A percentile compares a stretch with the other conserved stretches of the same genome.
These are phyloP conservation scores for Fusarium globosum DNA, from an alignment of 2,329 filamentous ascomycete genomes.

Conservation along the genomic window DNA sequence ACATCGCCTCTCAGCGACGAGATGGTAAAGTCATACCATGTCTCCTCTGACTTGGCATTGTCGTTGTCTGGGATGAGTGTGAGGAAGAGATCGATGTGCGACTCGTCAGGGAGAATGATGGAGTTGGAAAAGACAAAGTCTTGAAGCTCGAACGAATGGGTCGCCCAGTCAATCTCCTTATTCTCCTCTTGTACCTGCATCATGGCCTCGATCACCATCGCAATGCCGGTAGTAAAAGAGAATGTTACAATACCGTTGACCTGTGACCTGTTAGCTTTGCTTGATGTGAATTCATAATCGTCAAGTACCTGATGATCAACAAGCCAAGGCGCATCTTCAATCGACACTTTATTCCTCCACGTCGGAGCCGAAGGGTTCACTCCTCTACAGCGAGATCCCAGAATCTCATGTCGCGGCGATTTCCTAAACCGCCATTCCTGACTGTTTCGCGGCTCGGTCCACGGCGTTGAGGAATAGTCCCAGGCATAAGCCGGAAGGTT, in stretches of 20 bases:
- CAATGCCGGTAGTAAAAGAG: conserved; percentile 40
- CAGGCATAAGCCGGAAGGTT: conserved; percentile 38
- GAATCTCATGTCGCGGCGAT: conserved; percentile 37
- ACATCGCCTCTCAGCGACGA: conserved; percentile 41
- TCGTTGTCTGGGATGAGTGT: conserved; percentile 35
- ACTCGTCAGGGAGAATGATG: conserved; percentile 40
- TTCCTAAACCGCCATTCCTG: conserved; percentile 41
- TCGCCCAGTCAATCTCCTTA: conserved; percentile 35
- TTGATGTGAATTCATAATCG: too few relatives aligned
- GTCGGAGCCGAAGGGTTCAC: conserved; percentile 41
- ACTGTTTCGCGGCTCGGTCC: conserved; percentile 40
- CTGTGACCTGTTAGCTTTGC: background rate
- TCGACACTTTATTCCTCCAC: conserved; percentile 42
- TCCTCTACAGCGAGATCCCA: conserved; percentile 40
- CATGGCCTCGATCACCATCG: conserved; percentile 41
- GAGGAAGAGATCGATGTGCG: conserved; percentile 37
- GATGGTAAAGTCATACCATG: conserved; percentile 41
- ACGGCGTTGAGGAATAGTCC: conserved; percentile 40
- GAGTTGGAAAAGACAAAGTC: conserved; percentile 43
- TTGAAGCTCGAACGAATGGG: conserved; percentile 35
- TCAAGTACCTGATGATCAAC: conserved; percentile 39
- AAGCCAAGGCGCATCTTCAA: conserved; percentile 41
- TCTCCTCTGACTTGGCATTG: conserved; percentile 28
- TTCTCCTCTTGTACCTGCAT: conserved; percentile 40
- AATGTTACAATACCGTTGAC: conserved; percentile 41